Evolutionary conservation across 2,329 filamentous ascomycete genomes (phyloP).

Genomic region (Neobulgaria alba): DNA sequence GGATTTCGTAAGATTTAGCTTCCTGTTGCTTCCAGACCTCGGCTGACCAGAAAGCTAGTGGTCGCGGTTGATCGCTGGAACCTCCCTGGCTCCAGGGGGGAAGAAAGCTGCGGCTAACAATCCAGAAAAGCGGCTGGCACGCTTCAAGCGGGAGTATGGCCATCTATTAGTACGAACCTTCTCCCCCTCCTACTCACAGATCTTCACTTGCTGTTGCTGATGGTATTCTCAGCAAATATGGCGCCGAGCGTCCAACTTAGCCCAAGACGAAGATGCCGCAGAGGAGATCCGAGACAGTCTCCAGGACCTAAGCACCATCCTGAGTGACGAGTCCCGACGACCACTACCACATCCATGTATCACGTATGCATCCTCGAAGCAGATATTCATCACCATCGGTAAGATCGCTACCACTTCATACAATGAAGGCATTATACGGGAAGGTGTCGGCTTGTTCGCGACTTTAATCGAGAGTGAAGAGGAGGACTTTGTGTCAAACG

Average conservation of each 20-base stretch:
- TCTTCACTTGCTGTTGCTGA: too few species aligned
- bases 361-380: conserved; percentile 72
- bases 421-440: conserved; percentile 77
- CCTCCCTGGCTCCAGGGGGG: conserved; percentile 45
- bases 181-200: background rate
- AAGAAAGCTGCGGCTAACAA: conserved; percentile 54
- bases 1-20: conserved; percentile 24
- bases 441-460: conserved; percentile 79
- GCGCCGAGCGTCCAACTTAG: conserved; percentile 52
- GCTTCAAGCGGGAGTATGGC: conserved; percentile 59
- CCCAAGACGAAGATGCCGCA: conserved; percentile 51
- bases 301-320: conserved; percentile 57
- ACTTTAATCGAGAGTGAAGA: conserved; percentile 94
- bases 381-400: conserved; percentile 82
- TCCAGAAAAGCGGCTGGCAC: conserved; percentile 53
- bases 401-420: conserved; percentile 81
- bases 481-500: conserved; percentile 85
- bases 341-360: conserved; percentile 89
- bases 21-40: background rate
- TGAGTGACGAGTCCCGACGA: conserved; percentile 81
- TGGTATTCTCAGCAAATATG: conserved; percentile 41
- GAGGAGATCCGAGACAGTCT: conserved; percentile 54
- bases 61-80: conserved; percentile 58
- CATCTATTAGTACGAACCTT: conserved; percentile 45
- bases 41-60: conserved; percentile 37